A percentile compares a stretch with the other conserved stretches of the same genome.
Conservation (phyloP, 1,139 yeast species). For the Nakaseomyces bracarensis region DNA sequence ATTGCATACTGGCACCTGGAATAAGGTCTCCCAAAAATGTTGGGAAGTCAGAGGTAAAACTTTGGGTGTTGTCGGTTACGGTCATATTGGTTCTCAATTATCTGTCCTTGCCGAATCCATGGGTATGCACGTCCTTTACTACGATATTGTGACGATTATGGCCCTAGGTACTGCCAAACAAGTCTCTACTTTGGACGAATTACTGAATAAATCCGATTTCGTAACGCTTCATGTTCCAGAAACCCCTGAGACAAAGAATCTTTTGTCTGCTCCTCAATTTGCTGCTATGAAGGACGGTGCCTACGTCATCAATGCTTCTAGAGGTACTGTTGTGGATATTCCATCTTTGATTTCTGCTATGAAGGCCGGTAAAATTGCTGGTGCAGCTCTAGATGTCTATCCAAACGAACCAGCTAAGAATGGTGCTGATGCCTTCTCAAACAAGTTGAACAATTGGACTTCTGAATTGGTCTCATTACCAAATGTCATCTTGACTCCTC, state of each 20-base stretch:
- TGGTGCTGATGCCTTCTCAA: constrained; percentile 71
- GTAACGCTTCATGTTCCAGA: constrained; percentile 94
- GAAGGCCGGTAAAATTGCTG: constrained; percentile 90
- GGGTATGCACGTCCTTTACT: constrained; percentile 95
- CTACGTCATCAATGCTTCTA: constrained; percentile 87
- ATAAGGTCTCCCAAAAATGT: constrained; percentile 88
- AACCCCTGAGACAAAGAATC: constrained; percentile 81
- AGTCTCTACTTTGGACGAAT: constrained; percentile 75
- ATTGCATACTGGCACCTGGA: constrained; percentile 96
- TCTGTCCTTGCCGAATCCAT: constrained; percentile 94
- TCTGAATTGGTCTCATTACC: constrained; percentile 73
- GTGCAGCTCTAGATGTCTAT: constrained; percentile 94
- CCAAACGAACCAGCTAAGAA: constrained; percentile 98
- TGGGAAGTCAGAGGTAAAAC: constrained; percentile 99
- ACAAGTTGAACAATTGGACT: constrained; percentile 73
- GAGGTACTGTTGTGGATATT: constrained; percentile 96
- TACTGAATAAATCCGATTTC: constrained; percentile 75
- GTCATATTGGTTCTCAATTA: constrained; percentile 96
- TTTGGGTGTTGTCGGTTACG: constrained; percentile 93
- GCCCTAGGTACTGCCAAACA: constrained; percentile 95
- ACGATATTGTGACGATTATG: constrained; percentile 90
- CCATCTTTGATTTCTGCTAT: constrained; percentile 88
- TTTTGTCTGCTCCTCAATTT: constrained; percentile 84
- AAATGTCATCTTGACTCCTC: constrained; percentile 91
- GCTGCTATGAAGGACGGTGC: constrained; percentile 97